Percentiles rank a stretch among this genome's conserved stretches.
These are phyloP conservation scores for Russula brevipes DNA, from an alignment of 768 basidiomycete genomes.

Conservation along the genomic window DNA sequence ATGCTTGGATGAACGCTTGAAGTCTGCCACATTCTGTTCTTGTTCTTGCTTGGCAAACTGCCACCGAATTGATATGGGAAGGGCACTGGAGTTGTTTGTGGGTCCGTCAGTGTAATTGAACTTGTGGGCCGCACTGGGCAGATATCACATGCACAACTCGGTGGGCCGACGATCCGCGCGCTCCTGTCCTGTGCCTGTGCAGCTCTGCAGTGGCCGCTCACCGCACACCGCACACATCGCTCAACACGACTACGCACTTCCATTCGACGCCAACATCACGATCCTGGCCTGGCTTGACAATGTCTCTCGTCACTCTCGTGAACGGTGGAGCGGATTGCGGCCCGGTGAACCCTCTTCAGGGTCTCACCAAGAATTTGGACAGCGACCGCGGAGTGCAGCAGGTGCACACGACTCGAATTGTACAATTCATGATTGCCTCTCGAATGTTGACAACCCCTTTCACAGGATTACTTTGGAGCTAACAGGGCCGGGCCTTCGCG, in stretches of 20 bases:
- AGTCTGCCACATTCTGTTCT: too few relatives aligned
- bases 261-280: background rate
- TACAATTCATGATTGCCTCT: background rate
- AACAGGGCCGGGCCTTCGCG: conserved; percentile 57
- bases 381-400: conserved; percentile 75
- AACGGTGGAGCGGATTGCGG: conserved; percentile 78
- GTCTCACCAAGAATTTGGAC: conserved; percentile 73
- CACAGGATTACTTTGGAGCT: conserved; percentile 65
- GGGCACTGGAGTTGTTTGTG: too few relatives aligned
- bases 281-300: conserved; percentile 27
- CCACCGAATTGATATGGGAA: too few relatives aligned
- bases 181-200: too few relatives aligned
- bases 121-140: too few relatives aligned
- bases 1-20: too few relatives aligned
- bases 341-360: conserved; percentile 77
- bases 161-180: too few relatives aligned
- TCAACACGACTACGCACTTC: background rate
- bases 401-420: conserved; percentile 38
- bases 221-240: background rate
- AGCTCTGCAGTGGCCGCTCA: too few relatives aligned
- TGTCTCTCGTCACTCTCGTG: conserved; percentile 79
- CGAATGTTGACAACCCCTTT: conserved; percentile 4
- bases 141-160: background rate
- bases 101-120: too few relatives aligned
- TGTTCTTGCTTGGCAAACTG: too few relatives aligned